A percentile compares a stretch with the other conserved stretches of the same genome.
phyloP scores from a whole-genome alignment of 1,139 yeast genomes.

The Wickerhamomyces sp. region DNA sequence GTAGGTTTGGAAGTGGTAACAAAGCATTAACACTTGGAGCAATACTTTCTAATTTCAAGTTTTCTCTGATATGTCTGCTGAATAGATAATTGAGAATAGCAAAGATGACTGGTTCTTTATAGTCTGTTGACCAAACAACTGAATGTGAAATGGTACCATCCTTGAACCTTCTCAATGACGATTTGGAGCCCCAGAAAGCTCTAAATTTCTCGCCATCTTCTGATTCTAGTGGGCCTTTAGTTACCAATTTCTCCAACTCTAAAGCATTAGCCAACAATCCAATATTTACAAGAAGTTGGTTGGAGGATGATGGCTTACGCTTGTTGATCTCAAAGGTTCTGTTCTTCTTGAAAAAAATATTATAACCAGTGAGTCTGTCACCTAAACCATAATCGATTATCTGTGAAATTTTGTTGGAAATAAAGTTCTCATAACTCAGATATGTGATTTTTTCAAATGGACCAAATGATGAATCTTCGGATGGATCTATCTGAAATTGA shows the following conservation, averaged over 20 bases:
- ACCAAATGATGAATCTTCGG: constrained; percentile 40
- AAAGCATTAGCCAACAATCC: constrained; percentile 70
- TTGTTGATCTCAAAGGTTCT: constrained; percentile 41
- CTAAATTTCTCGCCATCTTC: constrained; percentile 63
- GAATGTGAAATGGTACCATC: constrained; percentile 89
- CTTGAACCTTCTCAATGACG: constrained; percentile 83
- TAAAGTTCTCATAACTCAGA: constrained; percentile 62
- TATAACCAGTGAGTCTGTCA: constrained; percentile 48
- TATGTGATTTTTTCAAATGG: constrained; percentile 72
- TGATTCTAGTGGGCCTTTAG: constrained; percentile 77
- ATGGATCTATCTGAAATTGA: constrained; percentile 42
- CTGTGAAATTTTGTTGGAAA: constrained; percentile 55
- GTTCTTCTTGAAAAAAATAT: constrained; percentile 30
- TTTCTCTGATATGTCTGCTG: constrained; percentile 55
- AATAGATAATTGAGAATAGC: constrained; percentile 62
- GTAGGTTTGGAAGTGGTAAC: constrained; percentile 57
- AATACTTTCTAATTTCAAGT: constrained; percentile 36
- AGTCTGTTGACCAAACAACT: constrained; percentile 74
- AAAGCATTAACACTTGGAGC: constrained; percentile 42
- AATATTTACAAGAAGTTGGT: constrained; percentile 33
- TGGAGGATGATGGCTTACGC: constrained; percentile 45
- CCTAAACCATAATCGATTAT: constrained; percentile 63
- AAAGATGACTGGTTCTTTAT: constrained; percentile 59
- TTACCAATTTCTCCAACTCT: constrained; percentile 74
- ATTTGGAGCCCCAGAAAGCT: constrained; percentile 83